These are phyloP conservation scores for Boletus smithii DNA, from an alignment of 1,284 basidiomycete species.

Conservation along the genomic window DNA sequence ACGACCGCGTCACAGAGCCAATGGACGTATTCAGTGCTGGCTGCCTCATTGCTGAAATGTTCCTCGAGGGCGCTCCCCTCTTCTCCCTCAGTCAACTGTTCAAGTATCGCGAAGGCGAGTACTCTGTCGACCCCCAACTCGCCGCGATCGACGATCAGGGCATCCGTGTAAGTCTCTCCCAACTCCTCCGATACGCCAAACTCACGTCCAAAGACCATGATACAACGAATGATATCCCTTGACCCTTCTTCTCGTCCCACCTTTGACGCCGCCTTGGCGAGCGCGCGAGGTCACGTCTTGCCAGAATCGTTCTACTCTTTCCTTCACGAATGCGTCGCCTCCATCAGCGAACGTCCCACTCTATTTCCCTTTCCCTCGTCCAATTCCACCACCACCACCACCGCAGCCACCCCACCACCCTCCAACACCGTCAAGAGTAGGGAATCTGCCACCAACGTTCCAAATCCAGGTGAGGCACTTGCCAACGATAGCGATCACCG, in stretches of 20 bases:
- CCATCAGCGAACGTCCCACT: constrained; percentile 67
- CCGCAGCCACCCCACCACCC: background rate
- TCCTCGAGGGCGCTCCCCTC: constrained; percentile 90
- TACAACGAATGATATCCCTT: constrained; percentile 87
- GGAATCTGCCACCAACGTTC: constrained; percentile 21
- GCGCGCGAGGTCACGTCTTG: constrained; percentile 77
- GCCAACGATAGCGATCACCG: constrained; percentile 77
- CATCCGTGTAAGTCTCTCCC: constrained; percentile 58
- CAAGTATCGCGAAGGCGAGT: constrained; percentile 88
- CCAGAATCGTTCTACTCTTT: constrained; percentile 94
- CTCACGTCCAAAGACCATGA: constrained; percentile 60
- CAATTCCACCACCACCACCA: constrained; percentile 25
- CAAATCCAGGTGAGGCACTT: constrained; percentile 42
- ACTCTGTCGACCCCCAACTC: constrained; percentile 74
- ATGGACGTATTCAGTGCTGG: constrained; percentile 99
- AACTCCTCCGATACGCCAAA: background rate
- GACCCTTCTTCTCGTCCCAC: constrained; percentile 76
- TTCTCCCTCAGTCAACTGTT: constrained; percentile 96
- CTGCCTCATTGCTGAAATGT: constrained; percentile 95
- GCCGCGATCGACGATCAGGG: constrained; percentile 76
- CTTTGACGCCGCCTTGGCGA: constrained; percentile 80
- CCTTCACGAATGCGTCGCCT: constrained; percentile 84
- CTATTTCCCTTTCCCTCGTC: constrained; percentile 43
- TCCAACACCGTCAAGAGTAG: constrained; percentile 28
- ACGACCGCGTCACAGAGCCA: constrained; percentile 84